Conservation (phyloP, 371 early-diverging fungal genomes). For the Astathelohania contejeani region DNA sequence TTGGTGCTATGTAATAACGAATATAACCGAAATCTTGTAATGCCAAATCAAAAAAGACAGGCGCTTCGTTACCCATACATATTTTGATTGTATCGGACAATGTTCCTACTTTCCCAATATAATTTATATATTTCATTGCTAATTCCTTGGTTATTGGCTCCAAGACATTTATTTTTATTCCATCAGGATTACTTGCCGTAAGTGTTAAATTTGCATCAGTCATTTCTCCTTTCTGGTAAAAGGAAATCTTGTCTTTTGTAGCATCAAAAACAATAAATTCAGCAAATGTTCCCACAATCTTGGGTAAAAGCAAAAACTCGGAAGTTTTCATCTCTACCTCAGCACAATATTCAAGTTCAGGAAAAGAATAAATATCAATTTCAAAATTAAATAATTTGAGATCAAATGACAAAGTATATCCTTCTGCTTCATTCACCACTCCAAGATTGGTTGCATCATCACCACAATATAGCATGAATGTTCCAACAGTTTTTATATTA, state of each 20-base stretch:
- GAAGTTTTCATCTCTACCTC: slow-evolving; percentile 20
- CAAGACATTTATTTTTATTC: slow-evolving; percentile 1
- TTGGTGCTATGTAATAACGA: slow-evolving; percentile 44
- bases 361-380: slow-evolving; percentile 26
- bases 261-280: slow-evolving; percentile 32
- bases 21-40: slow-evolving; percentile 31
- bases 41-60: slow-evolving; percentile 39
- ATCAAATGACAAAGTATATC: slow-evolving; percentile 13
- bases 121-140: slow-evolving; percentile 46
- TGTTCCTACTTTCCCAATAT: slow-evolving; percentile 24
- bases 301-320: slow-evolving; percentile 33
- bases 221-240: slow-evolving; percentile 37
- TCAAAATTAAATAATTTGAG: slow-evolving; percentile 31
- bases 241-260: slow-evolving; percentile 17
- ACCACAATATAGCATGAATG: slow-evolving; percentile 16
- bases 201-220: slow-evolving; percentile 23
- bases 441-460: slow-evolving; percentile 21
- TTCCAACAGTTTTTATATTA: slow-evolving; percentile 15
- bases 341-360: slow-evolving; percentile 23
- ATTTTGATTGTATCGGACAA: slow-evolving; percentile 25
- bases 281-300: slow-evolving; percentile 30
- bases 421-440: slow-evolving; percentile 12
- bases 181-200: slow-evolving; percentile 6
- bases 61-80: slow-evolving; percentile 20
- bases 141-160: slow-evolving; percentile 29